phyloP scores from a whole-genome alignment of 2,329 filamentous ascomycete genomes.

The Blastomyces gilchristii region DNA sequence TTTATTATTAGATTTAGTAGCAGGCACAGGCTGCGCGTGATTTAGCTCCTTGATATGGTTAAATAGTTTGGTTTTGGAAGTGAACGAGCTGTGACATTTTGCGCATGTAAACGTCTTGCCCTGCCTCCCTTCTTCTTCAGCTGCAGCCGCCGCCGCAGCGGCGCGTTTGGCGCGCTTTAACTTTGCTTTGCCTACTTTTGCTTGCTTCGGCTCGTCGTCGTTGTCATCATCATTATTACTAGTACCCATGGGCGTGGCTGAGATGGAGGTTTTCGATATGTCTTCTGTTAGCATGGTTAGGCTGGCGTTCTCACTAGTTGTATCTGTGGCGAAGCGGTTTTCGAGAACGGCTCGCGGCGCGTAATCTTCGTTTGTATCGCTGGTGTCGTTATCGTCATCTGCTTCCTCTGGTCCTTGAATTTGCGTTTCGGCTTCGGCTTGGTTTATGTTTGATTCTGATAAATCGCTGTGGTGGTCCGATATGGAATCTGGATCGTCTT shows the following conservation, averaged over 20 bases:
- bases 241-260: slow-evolving; percentile 10
- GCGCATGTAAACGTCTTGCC: slow-evolving; percentile 55
- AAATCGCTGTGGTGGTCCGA: background rate
- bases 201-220: slow-evolving; percentile 15
- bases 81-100: slow-evolving; percentile 67
- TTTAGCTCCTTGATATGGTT: slow-evolving; percentile 56
- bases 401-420: background rate
- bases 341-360: slow-evolving; percentile 34
- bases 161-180: slow-evolving; percentile 43
- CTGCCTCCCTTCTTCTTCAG: slow-evolving; percentile 9
- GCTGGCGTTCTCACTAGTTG: slow-evolving; percentile 11
- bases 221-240: background rate
- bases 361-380: slow-evolving; percentile 27
- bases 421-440: slow-evolving; percentile 12
- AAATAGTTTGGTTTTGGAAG: slow-evolving; percentile 62
- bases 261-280: slow-evolving; percentile 13
- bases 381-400: slow-evolving; percentile 11
- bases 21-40: slow-evolving; percentile 49
- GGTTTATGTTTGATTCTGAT: background rate
- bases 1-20: slow-evolving; percentile 1
- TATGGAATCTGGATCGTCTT: background rate
- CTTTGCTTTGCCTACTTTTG: slow-evolving; percentile 44
- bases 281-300: slow-evolving; percentile 15
- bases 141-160: slow-evolving; percentile 25
- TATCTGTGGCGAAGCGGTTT: slow-evolving; percentile 25